Conservation (phyloP, 78 protist species). For the Monocercomonoides exilis region DNA sequence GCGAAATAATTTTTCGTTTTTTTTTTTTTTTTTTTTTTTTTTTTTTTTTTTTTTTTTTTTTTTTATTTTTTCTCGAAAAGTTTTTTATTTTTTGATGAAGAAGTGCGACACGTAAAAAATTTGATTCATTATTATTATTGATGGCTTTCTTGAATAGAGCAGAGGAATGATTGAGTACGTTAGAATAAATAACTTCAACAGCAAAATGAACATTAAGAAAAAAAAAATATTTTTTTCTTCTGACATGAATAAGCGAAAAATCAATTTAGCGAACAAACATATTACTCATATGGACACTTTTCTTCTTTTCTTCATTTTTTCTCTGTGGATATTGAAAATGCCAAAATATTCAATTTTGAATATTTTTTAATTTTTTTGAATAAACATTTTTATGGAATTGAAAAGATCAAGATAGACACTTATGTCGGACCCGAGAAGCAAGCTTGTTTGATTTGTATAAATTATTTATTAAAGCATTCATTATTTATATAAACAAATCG, state of each 20-base stretch:
- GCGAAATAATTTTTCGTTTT: no score
- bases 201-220: not conserved
- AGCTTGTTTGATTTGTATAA: no score
- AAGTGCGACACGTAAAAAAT: not conserved
- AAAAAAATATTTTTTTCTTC: no score
- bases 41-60: not conserved
- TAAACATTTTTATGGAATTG: no score
- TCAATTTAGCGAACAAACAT: not conserved
- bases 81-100: not conserved
- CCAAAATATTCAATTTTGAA: not conserved
- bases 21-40: no score
- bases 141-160: not conserved
- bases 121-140: not conserved
- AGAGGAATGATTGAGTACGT: not conserved
- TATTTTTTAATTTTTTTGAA: not conserved
- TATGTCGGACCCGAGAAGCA: no score
- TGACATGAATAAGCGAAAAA: not conserved
- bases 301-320: constrained; percentile 1
- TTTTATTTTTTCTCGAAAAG: not conserved
- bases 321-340: not conserved
- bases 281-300: not conserved
- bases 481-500: no score
- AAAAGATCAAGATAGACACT: no score
- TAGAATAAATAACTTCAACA: not conserved
- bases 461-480: no score